Evolutionary conservation across 257 asterid species (phyloP), one percentile per base, ranked within the genome.

Genomic region (Coffea eugenioides): DNA sequence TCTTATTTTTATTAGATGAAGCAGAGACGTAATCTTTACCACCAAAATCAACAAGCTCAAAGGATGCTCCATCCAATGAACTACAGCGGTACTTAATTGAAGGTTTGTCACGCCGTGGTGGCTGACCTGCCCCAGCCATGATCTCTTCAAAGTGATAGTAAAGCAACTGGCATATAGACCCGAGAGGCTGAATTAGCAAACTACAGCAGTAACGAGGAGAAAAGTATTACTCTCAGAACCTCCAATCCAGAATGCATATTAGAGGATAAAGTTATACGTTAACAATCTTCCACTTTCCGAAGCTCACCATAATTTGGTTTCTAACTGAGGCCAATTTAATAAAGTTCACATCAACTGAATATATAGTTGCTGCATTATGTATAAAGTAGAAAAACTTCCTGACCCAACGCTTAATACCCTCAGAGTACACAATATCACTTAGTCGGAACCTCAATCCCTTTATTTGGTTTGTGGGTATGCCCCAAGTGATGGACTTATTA

Each of bases 71-170:
- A 2, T 87, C 83, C 23, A 82, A 81, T 65, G 82, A 88, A 82
- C 80, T 78, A 67, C 74, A 82, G 81, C 84, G 78, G 59, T 81
- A 85, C 78, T 83, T 91, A 85, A 89, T 86, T 52, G 91, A 74
- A 73, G 87, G 84, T 67, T 91, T 89, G 65, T 83, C 87, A 34
- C 80, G 86, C 84, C 82, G 80, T 61, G 76, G 84, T 49, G 90
- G 83, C 83, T 88, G 83, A 62, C 78, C 77, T 69, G 62, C 84
- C 83, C 87, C 84, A 15, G 76, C 66, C 97, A 93, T 91, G 61
- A 77, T 83, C 46, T 52, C 52, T 46, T 15, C 59, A 45, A 71
- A 77, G 20, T 69, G 64, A 43, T 12, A 61, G 68, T 27, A 56
- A 71, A 71, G 69, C 77, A 66, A 75, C 85, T 71, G 62, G 85